Evolutionary conservation across 192 early-diverging fungal genomes (phyloP).

Genomic region (Backusella macrospora): DNA sequence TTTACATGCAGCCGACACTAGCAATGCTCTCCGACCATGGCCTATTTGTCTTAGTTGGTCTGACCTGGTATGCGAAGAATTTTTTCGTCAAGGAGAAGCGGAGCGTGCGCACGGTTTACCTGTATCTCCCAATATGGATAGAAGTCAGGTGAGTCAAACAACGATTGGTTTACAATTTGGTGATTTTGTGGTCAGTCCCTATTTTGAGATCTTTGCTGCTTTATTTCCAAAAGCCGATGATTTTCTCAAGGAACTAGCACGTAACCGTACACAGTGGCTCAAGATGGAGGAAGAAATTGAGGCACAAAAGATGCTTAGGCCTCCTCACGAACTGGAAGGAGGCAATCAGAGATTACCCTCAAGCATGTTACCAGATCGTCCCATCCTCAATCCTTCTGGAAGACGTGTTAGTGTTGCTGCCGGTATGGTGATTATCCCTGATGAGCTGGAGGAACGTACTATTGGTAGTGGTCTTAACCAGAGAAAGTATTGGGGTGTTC

Average conservation of each 20-base stretch:
- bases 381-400: constrained; percentile 31
- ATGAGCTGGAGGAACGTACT: constrained; percentile 43
- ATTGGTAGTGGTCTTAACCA: constrained; percentile 15
- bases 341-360: constrained; percentile 19
- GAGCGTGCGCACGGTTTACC: constrained; percentile 77
- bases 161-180: constrained; percentile 83
- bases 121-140: constrained; percentile 90
- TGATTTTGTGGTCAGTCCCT: constrained; percentile 85
- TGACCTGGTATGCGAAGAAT: constrained; percentile 83
- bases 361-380: constrained; percentile 20
- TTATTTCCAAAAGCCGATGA: constrained; percentile 70
- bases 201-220: constrained; percentile 80
- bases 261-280: constrained; percentile 64
- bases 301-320: neutral
- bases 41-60: constrained; percentile 88
- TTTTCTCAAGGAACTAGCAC: constrained; percentile 57
- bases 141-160: constrained; percentile 65
- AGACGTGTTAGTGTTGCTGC: constrained; percentile 47
- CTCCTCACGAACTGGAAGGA: constrained; percentile 1
- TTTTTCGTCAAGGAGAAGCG: constrained; percentile 84
- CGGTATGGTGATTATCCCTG: constrained; percentile 47
- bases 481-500: constrained; percentile 34
- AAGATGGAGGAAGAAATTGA: constrained; percentile 34
- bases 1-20: constrained; percentile 90
- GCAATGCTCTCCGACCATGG: constrained; percentile 86